phyloP scores from a whole-genome alignment of 345 rosid species.

The Crucihimalaya himalaica region DNA sequence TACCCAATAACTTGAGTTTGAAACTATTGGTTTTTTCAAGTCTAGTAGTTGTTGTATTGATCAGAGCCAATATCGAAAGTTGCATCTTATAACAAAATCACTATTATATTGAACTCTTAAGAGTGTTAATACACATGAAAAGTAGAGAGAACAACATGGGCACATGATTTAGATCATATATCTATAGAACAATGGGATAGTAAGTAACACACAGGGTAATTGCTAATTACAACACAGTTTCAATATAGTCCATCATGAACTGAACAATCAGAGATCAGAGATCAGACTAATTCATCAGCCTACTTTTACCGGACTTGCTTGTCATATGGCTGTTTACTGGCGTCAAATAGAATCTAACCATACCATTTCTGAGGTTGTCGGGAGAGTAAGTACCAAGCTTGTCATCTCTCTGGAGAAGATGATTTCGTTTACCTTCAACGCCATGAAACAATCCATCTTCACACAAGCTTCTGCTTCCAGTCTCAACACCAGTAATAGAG shows the following conservation, averaged over 20 bases:
- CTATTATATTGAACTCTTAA: conserved; percentile 6
- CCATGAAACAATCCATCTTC: conserved; percentile 40
- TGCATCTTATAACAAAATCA: background rate
- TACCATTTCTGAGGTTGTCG: conserved; percentile 50
- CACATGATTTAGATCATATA: conserved; percentile 28
- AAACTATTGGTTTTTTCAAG: background rate
- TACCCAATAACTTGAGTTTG: background rate
- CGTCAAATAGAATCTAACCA: conserved; percentile 70
- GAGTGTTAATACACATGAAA: background rate
- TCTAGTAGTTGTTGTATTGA: background rate
- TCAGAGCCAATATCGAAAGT: background rate
- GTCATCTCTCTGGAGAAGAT: conserved; percentile 18
- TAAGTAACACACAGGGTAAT: conserved; percentile 36
- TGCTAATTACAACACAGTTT: conserved; percentile 35
- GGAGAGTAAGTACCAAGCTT: conserved; percentile 35
- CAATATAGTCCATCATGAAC: conserved; percentile 13
- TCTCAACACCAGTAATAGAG: conserved; percentile 34
- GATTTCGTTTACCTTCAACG: conserved; percentile 22
- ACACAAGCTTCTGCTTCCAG: conserved; percentile 24
- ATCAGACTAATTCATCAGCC: conserved; percentile 41
- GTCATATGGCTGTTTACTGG: conserved; percentile 56
- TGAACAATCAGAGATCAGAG: conserved; percentile 31
- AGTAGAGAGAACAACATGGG: conserved; percentile 3
- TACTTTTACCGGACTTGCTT: conserved; percentile 64
- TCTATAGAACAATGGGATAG: conserved; percentile 31